These are phyloP conservation scores for Prunus armeniaca DNA, from an alignment of 306 rosid genomes.

Conservation along the genomic window DNA sequence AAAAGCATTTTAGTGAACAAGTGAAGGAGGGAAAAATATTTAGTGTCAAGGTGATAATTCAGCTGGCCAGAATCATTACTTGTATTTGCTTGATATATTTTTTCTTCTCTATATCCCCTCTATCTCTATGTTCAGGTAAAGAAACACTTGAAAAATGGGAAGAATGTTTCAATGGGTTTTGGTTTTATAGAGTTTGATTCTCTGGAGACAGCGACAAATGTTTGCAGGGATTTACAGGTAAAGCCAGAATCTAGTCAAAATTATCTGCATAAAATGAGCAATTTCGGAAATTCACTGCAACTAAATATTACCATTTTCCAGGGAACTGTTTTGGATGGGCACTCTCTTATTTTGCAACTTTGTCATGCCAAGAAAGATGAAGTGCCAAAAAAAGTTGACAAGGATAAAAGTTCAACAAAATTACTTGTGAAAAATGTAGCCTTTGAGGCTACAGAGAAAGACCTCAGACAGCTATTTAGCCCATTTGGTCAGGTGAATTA, in stretches of 20 bases:
- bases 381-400: slow-evolving; percentile 43
- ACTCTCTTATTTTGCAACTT: slow-evolving; percentile 73
- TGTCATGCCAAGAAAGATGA: slow-evolving; percentile 70
- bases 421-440: slow-evolving; percentile 80
- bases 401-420: slow-evolving; percentile 82
- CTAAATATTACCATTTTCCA: slow-evolving; percentile 25
- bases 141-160: slow-evolving; percentile 83
- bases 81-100: not conserved
- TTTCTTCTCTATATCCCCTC: slow-evolving; percentile 15
- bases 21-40: slow-evolving; percentile 65
- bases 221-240: slow-evolving; percentile 74
- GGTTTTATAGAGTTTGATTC: slow-evolving; percentile 87
- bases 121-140: slow-evolving; percentile 51
- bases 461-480: slow-evolving; percentile 75
- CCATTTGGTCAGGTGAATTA: slow-evolving; percentile 92
- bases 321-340: slow-evolving; percentile 90
- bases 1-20: slow-evolving; percentile 59
- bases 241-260: slow-evolving; percentile 14
- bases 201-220: slow-evolving; percentile 64
- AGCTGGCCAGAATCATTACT: slow-evolving; percentile 5
- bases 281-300: slow-evolving; percentile 25
- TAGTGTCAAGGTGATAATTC: slow-evolving; percentile 69
- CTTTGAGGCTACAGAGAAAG: slow-evolving; percentile 86
- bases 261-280: slow-evolving; percentile 7
- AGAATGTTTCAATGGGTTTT: slow-evolving; percentile 84